Conservation (phyloP, 2,329 filamentous ascomycete genomes). For the Trematosphaeria pertusa region DNA sequence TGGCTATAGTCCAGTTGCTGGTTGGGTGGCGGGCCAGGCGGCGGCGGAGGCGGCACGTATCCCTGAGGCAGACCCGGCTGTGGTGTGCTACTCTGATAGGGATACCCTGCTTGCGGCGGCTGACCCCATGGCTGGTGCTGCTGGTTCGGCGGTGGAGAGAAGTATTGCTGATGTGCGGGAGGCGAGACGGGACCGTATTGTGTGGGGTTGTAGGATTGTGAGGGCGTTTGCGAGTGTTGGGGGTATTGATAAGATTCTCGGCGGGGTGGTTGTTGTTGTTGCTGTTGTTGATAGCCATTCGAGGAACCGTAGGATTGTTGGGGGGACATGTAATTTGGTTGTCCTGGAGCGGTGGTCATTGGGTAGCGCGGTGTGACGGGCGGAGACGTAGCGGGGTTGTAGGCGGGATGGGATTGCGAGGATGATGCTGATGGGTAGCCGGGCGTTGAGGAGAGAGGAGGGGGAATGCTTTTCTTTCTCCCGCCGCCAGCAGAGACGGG, state of each 20-base stretch:
- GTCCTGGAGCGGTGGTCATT: slow-evolving; percentile 35
- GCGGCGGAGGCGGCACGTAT: slow-evolving; percentile 72
- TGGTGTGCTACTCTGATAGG: slow-evolving; percentile 63
- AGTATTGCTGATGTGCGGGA: slow-evolving; percentile 66
- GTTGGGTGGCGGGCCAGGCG: slow-evolving; percentile 67
- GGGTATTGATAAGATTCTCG: slow-evolving; percentile 43
- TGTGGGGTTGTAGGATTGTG: slow-evolving; percentile 55
- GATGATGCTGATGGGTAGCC: slow-evolving; percentile 46
- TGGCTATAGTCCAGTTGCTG: slow-evolving; percentile 61
- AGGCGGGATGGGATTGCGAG: slow-evolving; percentile 50
- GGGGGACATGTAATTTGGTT: slow-evolving; percentile 43
- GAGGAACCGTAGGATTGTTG: slow-evolving; percentile 27
- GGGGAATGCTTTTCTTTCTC: slow-evolving; percentile 48
- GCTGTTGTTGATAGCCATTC: slow-evolving; percentile 37
- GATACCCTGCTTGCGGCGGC: slow-evolving; percentile 55
- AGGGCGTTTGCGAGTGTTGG: slow-evolving; percentile 28
- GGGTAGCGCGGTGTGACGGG: slow-evolving; percentile 56
- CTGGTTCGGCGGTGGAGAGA: slow-evolving; percentile 54
- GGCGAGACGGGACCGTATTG: slow-evolving; percentile 56
- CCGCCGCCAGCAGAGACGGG: slow-evolving; percentile 39
- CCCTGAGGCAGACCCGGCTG: slow-evolving; percentile 63
- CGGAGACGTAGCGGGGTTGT: slow-evolving; percentile 58
- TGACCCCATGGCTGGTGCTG: slow-evolving; percentile 56
- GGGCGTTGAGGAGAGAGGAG: slow-evolving; percentile 44
- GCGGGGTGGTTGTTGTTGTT: slow-evolving; percentile 35